Evolutionary conservation across 495 filamentous ascomycete species (phyloP).

Genomic region (Achaetomiella virescens): DNA sequence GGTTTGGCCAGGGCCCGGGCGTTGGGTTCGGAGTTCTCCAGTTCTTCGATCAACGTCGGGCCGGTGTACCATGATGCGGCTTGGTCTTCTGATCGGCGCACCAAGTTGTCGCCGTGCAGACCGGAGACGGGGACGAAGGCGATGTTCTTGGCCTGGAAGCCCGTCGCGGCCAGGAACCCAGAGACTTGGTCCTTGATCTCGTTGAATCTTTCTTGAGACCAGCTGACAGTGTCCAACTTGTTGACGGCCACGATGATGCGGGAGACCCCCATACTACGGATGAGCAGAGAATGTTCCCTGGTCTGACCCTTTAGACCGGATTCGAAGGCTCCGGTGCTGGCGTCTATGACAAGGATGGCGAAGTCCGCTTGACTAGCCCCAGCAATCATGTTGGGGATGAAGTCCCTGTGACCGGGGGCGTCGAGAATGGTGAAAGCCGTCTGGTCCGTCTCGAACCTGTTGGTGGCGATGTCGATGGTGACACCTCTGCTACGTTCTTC

Average conservation of each 20-base stretch:
- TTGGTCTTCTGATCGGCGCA: constrained; percentile 49
- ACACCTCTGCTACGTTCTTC: constrained; percentile 86
- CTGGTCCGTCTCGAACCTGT: constrained; percentile 82
- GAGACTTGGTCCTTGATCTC: constrained; percentile 80
- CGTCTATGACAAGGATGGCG: constrained; percentile 89
- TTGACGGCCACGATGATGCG: constrained; percentile 86
- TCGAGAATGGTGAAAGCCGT: constrained; percentile 91
- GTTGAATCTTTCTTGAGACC: constrained; percentile 73
- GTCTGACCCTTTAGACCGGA: constrained; percentile 91
- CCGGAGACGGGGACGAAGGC: constrained; percentile 86
- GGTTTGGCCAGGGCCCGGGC: constrained; percentile 69
- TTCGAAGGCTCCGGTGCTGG: constrained; percentile 82
- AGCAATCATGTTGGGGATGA: constrained; percentile 98
- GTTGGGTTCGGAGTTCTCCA: constrained; percentile 72
- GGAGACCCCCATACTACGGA: constrained; percentile 87
- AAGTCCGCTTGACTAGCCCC: constrained; percentile 95
- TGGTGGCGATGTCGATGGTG: constrained; percentile 95
- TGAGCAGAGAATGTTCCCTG: constrained; percentile 82
- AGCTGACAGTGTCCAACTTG: constrained; percentile 81
- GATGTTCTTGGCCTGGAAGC: constrained; percentile 73
- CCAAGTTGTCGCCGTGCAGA: constrained; percentile 80
- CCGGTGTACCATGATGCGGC: constrained; percentile 72
- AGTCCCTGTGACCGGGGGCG: constrained; percentile 89
- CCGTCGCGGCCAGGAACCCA: constrained; percentile 73
- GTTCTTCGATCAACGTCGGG: constrained; percentile 68